Evolutionary conservation across 1,284 basidiomycete species (phyloP).

Genomic region (Schizophyllum commune): DNA sequence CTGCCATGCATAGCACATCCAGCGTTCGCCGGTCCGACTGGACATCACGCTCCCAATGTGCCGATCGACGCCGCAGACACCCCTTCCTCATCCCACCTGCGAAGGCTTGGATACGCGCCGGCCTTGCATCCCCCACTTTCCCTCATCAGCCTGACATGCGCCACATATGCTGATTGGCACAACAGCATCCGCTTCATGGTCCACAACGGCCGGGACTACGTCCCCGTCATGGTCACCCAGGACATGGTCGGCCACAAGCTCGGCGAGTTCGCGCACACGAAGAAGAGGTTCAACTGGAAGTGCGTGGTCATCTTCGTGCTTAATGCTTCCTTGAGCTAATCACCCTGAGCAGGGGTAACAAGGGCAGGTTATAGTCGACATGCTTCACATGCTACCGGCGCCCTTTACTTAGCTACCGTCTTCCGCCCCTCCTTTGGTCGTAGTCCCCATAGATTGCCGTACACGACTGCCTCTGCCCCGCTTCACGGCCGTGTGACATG

Average conservation of each 20-base stretch:
- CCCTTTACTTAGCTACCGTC: background rate
- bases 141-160: background rate
- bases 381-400: background rate
- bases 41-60: no score
- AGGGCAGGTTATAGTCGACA: background rate
- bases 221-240: constrained; percentile 83
- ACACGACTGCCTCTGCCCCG: no score
- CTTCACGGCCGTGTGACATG: no score
- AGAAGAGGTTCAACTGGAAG: constrained; percentile 75
- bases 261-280: constrained; percentile 90
- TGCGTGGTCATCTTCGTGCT: constrained; percentile 28
- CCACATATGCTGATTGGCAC: background rate
- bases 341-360: background rate
- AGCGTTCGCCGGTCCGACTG: no score
- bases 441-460: no score
- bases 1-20: background rate
- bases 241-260: constrained; percentile 99
- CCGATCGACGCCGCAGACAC: background rate
- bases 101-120: no score
- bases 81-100: no score
- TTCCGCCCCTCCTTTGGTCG: no score
- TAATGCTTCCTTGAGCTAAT: background rate
- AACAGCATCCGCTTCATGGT: constrained; percentile 79
- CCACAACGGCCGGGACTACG: constrained; percentile 90
- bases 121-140: no score